Base-by-base conservation (phyloP, 2,329 filamentous ascomycete species). In the Cryoendolithus antarcticus region DNA sequence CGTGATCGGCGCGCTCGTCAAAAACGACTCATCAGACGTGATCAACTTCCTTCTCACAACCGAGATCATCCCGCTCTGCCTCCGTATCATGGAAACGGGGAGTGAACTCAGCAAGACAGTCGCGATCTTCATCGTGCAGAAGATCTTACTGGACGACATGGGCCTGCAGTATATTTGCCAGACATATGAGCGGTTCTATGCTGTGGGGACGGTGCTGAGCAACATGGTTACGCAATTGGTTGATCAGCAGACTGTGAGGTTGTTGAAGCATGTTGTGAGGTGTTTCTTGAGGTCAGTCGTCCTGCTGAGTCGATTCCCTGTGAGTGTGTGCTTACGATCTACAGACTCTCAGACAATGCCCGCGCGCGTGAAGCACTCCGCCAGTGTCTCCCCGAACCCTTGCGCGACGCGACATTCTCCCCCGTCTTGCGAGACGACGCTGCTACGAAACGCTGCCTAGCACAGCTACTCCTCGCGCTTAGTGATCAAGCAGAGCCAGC, bases 171-270 rank as follows among this genome's bases (percentile, higher is more conserved):
- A 98, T 63, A 98, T 98, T 43, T 98, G 91, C 64, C 89, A 93
- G 48, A 98, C 91, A 1, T 98, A 98, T 55, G 91, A 98, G 69
- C 77, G 91, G 12, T 98, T 98, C 64, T 98, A 96, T 53, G 91
- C 91, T 6, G 91, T 98, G 4, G 91, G 91, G 4, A 98, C 91
- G 1, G 91, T 98, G 4, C 69, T 98, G 30, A 94, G 86, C 67
- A 98, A 96, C 59, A 98, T 98, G 91, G 91, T 98, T 41, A 86
- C 82, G 38, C 89, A 96, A 65, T 74, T 98, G 30, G 91, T 96
- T 30, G 91, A 98, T 63, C 89, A 94, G 57, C 91, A 98, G 65
- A 98, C 91, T 1, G 91, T 93, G 24, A 75, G 91, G 38, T 71
- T 98, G 34, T 75, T 98, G 15, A 98, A 98, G 73, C 91, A 98